A percentile compares a stretch with the other conserved stretches of the same genome.
Evolutionary conservation across 495 filamentous ascomycete species (phyloP).

Genomic region (Penicillium cosmopolitanum): DNA sequence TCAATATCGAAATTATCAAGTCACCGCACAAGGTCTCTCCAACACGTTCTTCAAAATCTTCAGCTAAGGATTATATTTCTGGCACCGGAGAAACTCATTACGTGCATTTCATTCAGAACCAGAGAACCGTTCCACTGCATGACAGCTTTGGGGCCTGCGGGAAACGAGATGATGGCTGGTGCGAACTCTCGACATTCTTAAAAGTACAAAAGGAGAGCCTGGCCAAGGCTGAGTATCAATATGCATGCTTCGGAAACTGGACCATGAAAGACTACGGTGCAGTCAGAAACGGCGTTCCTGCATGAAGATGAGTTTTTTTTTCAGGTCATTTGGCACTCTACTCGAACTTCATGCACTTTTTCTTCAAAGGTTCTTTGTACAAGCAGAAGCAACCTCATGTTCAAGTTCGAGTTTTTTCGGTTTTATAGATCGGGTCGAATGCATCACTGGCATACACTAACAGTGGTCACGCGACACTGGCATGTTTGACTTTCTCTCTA

Average conservation of each 20-base stretch:
- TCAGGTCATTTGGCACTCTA: no score
- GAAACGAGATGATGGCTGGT: conserved; percentile 65
- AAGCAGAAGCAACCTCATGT: no score
- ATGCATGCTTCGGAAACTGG: conserved; percentile 49
- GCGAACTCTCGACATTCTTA: conserved; percentile 61
- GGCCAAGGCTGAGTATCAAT: conserved; percentile 50
- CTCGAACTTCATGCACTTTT: no score
- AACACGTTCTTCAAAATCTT: conserved; percentile 33
- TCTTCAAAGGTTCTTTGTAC: no score
- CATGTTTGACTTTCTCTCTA: no score
- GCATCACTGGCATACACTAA: no score
- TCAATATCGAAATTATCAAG: conserved; percentile 67
- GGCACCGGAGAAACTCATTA: conserved; percentile 51
- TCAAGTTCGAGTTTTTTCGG: no score
- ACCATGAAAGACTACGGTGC: conserved; percentile 17
- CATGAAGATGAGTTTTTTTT: background rate
- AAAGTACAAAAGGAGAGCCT: conserved; percentile 49
- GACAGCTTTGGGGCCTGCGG: conserved; percentile 60
- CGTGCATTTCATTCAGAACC: conserved; percentile 67
- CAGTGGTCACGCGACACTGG: no score
- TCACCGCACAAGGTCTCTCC: conserved; percentile 55
- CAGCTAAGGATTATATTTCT: conserved; percentile 16
- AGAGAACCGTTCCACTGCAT: conserved; percentile 63
- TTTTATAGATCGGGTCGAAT: no score
- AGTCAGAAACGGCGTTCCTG: conserved; percentile 27